Conservation (phyloP, 441 rosid species). For the Populus hybrid region DNA sequence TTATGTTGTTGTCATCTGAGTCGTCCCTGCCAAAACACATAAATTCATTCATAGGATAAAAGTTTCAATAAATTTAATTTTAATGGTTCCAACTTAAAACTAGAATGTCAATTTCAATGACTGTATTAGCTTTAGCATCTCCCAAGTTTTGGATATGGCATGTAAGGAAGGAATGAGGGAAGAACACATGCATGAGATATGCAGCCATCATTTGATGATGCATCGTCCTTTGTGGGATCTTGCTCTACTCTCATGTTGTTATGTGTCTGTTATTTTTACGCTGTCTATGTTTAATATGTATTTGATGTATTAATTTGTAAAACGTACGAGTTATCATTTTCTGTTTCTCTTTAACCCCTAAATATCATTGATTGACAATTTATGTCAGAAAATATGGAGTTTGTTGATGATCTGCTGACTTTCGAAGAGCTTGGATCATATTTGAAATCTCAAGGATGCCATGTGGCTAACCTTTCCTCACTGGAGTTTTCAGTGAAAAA, state of each 20-base stretch:
- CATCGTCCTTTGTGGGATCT: not conserved
- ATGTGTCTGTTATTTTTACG: not conserved
- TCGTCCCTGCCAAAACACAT: not conserved
- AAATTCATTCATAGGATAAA: not conserved
- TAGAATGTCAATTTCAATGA: not conserved
- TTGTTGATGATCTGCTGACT: constrained; percentile 84
- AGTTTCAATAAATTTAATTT: not conserved
- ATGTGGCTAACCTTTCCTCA: constrained; percentile 90
- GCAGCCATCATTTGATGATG: not conserved
- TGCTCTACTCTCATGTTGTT: not conserved
- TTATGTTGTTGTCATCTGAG: not conserved
- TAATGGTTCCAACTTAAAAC: not conserved
- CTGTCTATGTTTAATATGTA: not conserved
- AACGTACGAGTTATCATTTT: not conserved
- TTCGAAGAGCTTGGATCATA: constrained; percentile 69
- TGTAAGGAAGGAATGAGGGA: not conserved
- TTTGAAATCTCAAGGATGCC: constrained; percentile 74
- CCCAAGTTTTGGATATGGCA: not conserved
- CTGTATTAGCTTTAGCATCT: not conserved
- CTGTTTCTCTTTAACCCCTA: not conserved
- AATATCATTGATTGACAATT: constrained; percentile 13
- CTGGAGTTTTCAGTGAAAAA: constrained; percentile 63
- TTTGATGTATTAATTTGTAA: not conserved
- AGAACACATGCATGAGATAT: constrained; percentile 5
- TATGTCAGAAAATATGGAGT: constrained; percentile 84